These are phyloP conservation scores for Didymella sp. DNA, from an alignment of 2,329 filamentous ascomycete species.

Conservation along the genomic window DNA sequence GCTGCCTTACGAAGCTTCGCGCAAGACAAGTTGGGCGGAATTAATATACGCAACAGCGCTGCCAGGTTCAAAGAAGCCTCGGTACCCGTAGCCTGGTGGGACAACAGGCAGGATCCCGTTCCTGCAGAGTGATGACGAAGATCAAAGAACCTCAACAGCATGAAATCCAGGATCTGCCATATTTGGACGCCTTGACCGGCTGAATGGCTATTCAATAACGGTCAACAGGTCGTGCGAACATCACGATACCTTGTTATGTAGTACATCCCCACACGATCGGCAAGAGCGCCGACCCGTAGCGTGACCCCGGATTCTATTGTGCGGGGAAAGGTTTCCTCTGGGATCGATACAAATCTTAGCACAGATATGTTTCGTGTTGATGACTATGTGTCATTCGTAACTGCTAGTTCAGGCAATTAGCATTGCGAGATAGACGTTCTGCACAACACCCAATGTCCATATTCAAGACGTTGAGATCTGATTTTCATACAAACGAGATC, in stretches of 20 bases:
- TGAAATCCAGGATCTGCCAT: not conserved
- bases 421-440: not conserved
- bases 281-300: not conserved
- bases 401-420: not conserved
- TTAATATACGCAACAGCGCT: too few relatives aligned
- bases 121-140: not conserved
- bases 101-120: too few relatives aligned
- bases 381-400: too few relatives aligned
- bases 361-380: not conserved
- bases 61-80: too few relatives aligned
- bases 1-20: too few relatives aligned
- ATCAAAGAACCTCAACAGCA: not conserved
- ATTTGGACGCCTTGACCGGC: not conserved
- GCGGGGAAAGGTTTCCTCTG: too few relatives aligned
- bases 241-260: not conserved
- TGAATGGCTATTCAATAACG: not conserved
- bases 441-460: not conserved
- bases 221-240: not conserved
- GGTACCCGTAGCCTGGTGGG: too few relatives aligned
- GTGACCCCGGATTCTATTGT: not conserved
- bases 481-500: not conserved
- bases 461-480: not conserved
- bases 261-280: not conserved
- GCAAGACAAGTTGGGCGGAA: too few relatives aligned
- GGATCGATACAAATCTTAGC: too few relatives aligned